These are phyloP conservation scores for Colletotrichum falcatum DNA, from an alignment of 2,329 filamentous ascomycete genomes.

Conservation along the genomic window DNA sequence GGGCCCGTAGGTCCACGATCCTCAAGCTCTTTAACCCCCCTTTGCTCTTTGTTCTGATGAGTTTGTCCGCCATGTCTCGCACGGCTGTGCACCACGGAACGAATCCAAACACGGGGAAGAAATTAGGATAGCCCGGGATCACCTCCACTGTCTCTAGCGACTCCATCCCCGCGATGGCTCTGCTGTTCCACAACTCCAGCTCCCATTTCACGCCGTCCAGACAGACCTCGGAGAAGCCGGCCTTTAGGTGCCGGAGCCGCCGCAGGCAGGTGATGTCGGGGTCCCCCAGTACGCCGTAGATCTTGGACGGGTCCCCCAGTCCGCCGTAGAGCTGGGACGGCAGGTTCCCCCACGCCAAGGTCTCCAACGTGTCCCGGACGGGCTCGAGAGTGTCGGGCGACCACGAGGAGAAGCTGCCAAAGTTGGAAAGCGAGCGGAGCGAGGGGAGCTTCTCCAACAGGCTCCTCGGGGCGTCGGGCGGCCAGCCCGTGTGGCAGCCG, in stretches of 20 bases:
- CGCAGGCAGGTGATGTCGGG: not conserved
- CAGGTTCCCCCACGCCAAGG: not conserved
- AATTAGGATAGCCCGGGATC: too few relatives aligned
- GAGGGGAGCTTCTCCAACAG: not conserved
- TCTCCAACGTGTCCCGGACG: not conserved
- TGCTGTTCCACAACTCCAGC: too few relatives aligned
- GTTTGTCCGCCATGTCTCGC: not conserved
- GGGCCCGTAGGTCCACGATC: not conserved
- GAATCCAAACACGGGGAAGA: too few relatives aligned
- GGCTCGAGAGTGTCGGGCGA: not conserved
- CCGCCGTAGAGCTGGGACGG: accelerated
- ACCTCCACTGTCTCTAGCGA: not conserved
- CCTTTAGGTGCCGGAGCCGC: not conserved
- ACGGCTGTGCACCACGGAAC: too few relatives aligned
- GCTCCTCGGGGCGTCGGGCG: too few relatives aligned
- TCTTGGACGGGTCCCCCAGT: too few relatives aligned
- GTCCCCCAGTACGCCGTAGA: too few relatives aligned
- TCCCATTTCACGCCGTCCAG: too few relatives aligned
- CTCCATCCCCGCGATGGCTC: not conserved
- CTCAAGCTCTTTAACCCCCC: not conserved
- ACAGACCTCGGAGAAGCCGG: too few relatives aligned
- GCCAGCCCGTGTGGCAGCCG: not conserved
- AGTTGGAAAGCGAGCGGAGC: not conserved
- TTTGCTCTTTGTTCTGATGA: not conserved
- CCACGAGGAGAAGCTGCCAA: accelerated